A percentile compares a stretch with the other conserved stretches of the same genome.
These are phyloP conservation scores for Solanum lycopersicoides DNA, from an alignment of 257 asterid genomes.

Conservation along the genomic window DNA sequence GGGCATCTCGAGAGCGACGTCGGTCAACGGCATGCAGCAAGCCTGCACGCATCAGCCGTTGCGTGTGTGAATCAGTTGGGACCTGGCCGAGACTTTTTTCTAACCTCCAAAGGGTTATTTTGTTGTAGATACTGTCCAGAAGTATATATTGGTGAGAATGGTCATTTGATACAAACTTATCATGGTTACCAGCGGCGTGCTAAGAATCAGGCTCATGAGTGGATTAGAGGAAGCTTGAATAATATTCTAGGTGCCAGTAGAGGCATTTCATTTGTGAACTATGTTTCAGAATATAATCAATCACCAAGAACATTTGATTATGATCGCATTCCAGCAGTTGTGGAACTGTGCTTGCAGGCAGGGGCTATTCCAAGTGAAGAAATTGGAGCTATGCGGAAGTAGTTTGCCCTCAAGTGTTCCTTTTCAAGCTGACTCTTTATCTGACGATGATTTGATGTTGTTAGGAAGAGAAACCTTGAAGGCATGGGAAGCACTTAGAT, in stretches of 20 bases:
- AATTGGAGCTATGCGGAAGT: neutral
- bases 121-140: conserved; percentile 67
- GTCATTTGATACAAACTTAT: conserved; percentile 74
- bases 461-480: conserved; percentile 43
- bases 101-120: neutral
- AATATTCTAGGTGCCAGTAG: conserved; percentile 60
- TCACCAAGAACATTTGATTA: conserved; percentile 64
- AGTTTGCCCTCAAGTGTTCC: neutral
- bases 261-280: conserved; percentile 53
- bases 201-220: conserved; percentile 50
- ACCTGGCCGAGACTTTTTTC: neutral
- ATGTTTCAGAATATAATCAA: conserved; percentile 51
- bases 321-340: conserved; percentile 66
- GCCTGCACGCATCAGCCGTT: neutral
- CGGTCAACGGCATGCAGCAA: neutral
- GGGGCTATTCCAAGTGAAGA: conserved; percentile 37
- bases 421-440: conserved; percentile 10
- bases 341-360: conserved; percentile 84
- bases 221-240: conserved; percentile 48
- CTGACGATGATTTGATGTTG: conserved; percentile 28
- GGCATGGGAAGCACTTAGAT: conserved; percentile 67
- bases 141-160: conserved; percentile 66
- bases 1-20: no score
- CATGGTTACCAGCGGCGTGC: conserved; percentile 45
- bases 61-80: no score